Conservation (phyloP, 805 yeast species). For the Cyberlindnera americana region DNA sequence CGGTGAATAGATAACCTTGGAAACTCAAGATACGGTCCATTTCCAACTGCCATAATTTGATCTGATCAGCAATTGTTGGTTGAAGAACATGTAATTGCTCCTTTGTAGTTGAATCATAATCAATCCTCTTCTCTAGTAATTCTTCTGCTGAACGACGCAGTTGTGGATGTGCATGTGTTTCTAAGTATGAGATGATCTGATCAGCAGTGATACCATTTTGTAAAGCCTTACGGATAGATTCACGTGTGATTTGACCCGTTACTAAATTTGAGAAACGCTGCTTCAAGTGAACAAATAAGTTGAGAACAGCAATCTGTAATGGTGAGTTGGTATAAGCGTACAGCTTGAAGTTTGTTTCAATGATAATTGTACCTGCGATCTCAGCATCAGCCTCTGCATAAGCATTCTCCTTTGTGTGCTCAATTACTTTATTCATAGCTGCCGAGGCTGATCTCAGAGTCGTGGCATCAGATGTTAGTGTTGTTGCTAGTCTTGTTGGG, state of each 20-base stretch:
- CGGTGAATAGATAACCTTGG: conserved; percentile 85
- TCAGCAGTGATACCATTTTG: conserved; percentile 91
- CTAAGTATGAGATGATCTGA: conserved; percentile 84
- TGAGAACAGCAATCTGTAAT: conserved; percentile 86
- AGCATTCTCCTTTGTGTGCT: conserved; percentile 28
- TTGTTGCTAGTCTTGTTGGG: conserved; percentile 88
- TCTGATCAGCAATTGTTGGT: conserved; percentile 96
- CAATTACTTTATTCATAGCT: conserved; percentile 67
- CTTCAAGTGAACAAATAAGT: conserved; percentile 80
- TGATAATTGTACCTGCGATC: conserved; percentile 66
- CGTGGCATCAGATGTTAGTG: conserved; percentile 79
- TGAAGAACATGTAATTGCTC: conserved; percentile 67
- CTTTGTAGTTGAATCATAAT: conserved; percentile 45
- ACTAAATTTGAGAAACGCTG: conserved; percentile 90
- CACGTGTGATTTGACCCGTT: conserved; percentile 89
- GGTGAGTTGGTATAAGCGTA: conserved; percentile 95
- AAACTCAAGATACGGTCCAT: conserved; percentile 85
- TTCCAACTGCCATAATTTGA: conserved; percentile 93
- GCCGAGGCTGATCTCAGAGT: conserved; percentile 69
- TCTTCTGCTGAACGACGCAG: conserved; percentile 76
- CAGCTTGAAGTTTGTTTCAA: conserved; percentile 90
- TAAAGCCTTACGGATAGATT: conserved; percentile 81
- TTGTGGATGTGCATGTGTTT: conserved; percentile 91
- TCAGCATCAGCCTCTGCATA: conserved; percentile 19
- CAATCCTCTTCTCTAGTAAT: conserved; percentile 60